Percentiles rank a stretch among this genome's conserved stretches.
phyloP scores from a whole-genome alignment of 2,329 filamentous ascomycete genomes.

The Aspergillus sp. region DNA sequence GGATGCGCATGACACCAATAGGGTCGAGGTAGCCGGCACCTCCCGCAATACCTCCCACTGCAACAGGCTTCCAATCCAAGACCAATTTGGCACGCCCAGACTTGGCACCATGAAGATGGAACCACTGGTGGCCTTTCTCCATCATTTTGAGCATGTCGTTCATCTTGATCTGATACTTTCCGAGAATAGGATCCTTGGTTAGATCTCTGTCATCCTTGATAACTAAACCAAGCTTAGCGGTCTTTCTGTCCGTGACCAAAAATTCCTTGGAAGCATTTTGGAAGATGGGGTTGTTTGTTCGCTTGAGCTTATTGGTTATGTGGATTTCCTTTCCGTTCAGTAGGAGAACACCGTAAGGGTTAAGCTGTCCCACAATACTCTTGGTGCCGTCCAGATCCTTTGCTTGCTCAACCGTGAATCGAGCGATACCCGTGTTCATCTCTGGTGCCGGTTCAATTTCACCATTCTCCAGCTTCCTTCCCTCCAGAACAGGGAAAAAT shows the following conservation, averaged over 20 bases:
- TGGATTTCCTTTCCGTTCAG: slow-evolving; percentile 93
- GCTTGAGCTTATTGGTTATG: slow-evolving; percentile 86
- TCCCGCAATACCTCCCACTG: slow-evolving; percentile 72
- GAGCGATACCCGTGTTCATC: slow-evolving; percentile 87
- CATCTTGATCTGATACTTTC: slow-evolving; percentile 91
- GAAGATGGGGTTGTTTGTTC: slow-evolving; percentile 97
- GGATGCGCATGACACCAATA: slow-evolving; percentile 90
- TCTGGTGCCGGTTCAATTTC: slow-evolving; percentile 79
- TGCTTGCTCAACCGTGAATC: slow-evolving; percentile 90
- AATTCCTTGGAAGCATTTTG: slow-evolving; percentile 90
- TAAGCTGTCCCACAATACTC: slow-evolving; percentile 86
- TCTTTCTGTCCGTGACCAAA: slow-evolving; percentile 89
- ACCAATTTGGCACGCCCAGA: slow-evolving; percentile 86
- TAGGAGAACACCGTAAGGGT: slow-evolving; percentile 83
- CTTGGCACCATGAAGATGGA: slow-evolving; percentile 77
- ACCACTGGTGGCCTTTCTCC: slow-evolving; percentile 95
- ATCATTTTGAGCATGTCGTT: slow-evolving; percentile 90
- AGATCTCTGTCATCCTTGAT: slow-evolving; percentile 96
- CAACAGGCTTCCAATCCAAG: slow-evolving; percentile 93
- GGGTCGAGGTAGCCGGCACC: slow-evolving; percentile 89
- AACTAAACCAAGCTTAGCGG: slow-evolving; percentile 83
- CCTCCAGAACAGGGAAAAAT: slow-evolving; percentile 90
- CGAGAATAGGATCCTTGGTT: slow-evolving; percentile 76
- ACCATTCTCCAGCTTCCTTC: slow-evolving; percentile 66
- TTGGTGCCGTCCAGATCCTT: slow-evolving; percentile 93